Percentiles rank a stretch among this genome's conserved stretches.
These are phyloP conservation scores for Russula earlei DNA, from an alignment of 768 basidiomycete genomes.

Conservation along the genomic window DNA sequence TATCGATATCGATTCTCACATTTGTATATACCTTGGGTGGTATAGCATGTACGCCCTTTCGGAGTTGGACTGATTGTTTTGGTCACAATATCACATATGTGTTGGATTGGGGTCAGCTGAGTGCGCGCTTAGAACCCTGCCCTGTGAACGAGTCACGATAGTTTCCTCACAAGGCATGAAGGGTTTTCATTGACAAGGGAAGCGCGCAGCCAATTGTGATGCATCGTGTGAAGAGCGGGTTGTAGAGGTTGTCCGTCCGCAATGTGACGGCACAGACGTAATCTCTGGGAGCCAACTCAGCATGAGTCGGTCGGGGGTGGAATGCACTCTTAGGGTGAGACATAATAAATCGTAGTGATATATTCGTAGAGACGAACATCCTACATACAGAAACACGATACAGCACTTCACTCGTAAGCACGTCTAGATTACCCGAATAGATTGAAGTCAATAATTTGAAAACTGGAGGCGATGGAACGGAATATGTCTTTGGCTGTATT, in stretches of 20 bases:
- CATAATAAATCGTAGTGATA: not conserved
- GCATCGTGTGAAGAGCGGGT: not conserved
- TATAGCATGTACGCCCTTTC: not conserved
- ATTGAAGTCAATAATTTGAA: slow-evolving; percentile 56
- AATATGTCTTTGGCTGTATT: slow-evolving; percentile 41
- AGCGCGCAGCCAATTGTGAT: not conserved
- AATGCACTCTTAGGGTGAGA: not conserved
- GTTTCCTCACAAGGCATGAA: not conserved
- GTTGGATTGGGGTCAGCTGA: not conserved
- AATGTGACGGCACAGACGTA: too few relatives aligned
- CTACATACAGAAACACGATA: not conserved
- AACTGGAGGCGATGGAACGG: slow-evolving; percentile 41
- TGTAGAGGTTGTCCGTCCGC: too few relatives aligned
- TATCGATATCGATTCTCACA: slow-evolving; percentile 14
- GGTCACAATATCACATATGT: not conserved
- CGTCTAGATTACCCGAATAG: slow-evolving; percentile 48
- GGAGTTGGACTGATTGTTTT: not conserved
- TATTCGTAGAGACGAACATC: not conserved
- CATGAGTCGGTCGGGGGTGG: not conserved
- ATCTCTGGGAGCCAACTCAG: too few relatives aligned
- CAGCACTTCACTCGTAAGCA: not conserved
- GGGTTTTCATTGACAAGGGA: not conserved
- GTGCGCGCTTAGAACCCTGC: not conserved
- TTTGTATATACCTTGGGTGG: slow-evolving; percentile 7
- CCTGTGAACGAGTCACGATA: not conserved